Conservation (phyloP, 352 stramenopile genomes). For the Achlya hypogyna region DNA sequence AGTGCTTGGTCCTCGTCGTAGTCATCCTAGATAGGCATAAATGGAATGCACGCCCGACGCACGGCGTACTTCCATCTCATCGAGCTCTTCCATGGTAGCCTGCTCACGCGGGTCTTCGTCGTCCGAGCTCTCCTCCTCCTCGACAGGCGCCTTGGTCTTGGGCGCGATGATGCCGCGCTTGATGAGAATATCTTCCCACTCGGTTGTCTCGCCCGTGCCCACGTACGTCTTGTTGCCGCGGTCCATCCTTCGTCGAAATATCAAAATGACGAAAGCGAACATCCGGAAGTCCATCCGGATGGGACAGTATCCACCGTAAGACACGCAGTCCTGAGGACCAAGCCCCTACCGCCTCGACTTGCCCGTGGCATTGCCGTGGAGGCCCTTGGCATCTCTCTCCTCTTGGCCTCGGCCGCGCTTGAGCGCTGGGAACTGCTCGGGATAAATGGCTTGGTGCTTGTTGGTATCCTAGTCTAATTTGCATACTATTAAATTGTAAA, state of each 20-base stretch:
- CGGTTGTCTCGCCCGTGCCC: constrained; percentile 81
- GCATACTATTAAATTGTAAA: too few species aligned
- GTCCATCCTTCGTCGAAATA: constrained; percentile 27
- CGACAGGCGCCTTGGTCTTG: constrained; percentile 79
- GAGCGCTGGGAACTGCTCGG: too few species aligned
- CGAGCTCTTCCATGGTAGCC: constrained; percentile 74
- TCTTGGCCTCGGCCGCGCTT: too few species aligned
- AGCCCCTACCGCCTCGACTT: too few species aligned
- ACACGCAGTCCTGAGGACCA: too few species aligned
- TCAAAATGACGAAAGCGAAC: constrained; percentile 2
- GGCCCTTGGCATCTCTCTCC: too few species aligned
- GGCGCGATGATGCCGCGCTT: constrained; percentile 83
- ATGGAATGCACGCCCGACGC: neutral
- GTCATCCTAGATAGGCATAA: constrained; percentile 37
- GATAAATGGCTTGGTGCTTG: too few species aligned
- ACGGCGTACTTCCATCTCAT: constrained; percentile 58
- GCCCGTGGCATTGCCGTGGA: too few species aligned
- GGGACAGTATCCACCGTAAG: neutral
- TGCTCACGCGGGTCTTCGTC: constrained; percentile 57
- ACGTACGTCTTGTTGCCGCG: constrained; percentile 78
- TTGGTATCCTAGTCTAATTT: too few species aligned
- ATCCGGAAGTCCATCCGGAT: neutral
- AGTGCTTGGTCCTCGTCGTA: constrained; percentile 78
- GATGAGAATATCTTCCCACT: constrained; percentile 85
- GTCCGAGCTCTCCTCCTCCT: constrained; percentile 43